Conservation (phyloP, 2,329 filamentous ascomycete species). For the Neofusicoccum sp. region DNA sequence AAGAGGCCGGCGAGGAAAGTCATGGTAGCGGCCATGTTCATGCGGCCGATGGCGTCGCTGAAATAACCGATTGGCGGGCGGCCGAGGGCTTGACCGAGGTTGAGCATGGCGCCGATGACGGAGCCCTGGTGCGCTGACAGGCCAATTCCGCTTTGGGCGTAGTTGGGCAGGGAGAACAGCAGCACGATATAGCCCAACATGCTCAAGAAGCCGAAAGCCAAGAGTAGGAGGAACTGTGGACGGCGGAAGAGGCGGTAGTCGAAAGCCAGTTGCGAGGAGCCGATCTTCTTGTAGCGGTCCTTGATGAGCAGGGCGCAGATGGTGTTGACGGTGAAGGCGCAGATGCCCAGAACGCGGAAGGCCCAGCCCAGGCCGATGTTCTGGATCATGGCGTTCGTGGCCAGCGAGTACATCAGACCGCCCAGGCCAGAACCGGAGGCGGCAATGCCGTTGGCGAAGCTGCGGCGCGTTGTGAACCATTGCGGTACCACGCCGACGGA, state of each 20-base stretch:
- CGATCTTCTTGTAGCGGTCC: slow-evolving; percentile 63
- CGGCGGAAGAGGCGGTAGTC: slow-evolving; percentile 61
- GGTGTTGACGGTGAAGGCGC: slow-evolving; percentile 61
- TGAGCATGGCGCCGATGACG: slow-evolving; percentile 70
- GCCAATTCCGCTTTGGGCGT: slow-evolving; percentile 63
- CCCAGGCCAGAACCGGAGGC: slow-evolving; percentile 72
- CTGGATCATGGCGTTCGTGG: slow-evolving; percentile 66
- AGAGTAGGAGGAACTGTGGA: slow-evolving; percentile 61
- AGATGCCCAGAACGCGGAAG: slow-evolving; percentile 63
- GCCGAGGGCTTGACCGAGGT: slow-evolving; percentile 64
- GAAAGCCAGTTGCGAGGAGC: slow-evolving; percentile 57
- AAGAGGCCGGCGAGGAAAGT: slow-evolving; percentile 65
- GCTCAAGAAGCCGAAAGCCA: slow-evolving; percentile 68
- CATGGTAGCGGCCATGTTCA: slow-evolving; percentile 68
- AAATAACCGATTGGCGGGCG: slow-evolving; percentile 71
- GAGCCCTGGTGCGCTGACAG: slow-evolving; percentile 66
- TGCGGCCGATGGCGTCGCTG: slow-evolving; percentile 66
- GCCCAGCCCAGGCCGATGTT: slow-evolving; percentile 65
- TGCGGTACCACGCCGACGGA: slow-evolving; percentile 67
- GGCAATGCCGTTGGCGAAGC: slow-evolving; percentile 66
- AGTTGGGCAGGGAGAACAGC: slow-evolving; percentile 74
- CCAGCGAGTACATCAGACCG: slow-evolving; percentile 68
- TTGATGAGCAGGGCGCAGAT: slow-evolving; percentile 62
- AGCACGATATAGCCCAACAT: slow-evolving; percentile 74
- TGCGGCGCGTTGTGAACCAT: slow-evolving; percentile 69